These are phyloP conservation scores for Dissophora ornata DNA, from an alignment of 192 early-diverging fungal genomes.

Conservation along the genomic window DNA sequence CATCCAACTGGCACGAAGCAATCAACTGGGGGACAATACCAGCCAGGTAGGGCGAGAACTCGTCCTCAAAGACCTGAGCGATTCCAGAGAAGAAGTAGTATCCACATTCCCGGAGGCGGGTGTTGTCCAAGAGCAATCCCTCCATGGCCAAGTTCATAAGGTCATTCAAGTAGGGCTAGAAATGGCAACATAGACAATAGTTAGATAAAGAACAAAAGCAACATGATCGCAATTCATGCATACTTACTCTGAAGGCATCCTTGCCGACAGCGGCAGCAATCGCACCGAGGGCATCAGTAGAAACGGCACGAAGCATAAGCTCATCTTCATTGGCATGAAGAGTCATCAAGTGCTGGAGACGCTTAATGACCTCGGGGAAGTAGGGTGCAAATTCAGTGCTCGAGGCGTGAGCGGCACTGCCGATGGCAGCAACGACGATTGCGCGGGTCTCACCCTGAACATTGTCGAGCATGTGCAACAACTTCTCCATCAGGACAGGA, in stretches of 20 bases:
- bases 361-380: conserved; percentile 76
- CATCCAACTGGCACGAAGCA: conserved; percentile 80
- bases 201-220: neutral
- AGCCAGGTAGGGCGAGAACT: conserved; percentile 82
- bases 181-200: neutral
- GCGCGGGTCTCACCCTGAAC: conserved; percentile 77
- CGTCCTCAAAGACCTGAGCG: conserved; percentile 82
- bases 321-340: conserved; percentile 76
- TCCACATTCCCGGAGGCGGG: conserved; percentile 83
- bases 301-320: conserved; percentile 82
- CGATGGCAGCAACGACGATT: conserved; percentile 85
- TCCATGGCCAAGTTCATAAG: conserved; percentile 83
- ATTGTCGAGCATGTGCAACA: conserved; percentile 79
- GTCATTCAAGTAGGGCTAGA: conserved; percentile 73
- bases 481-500: conserved; percentile 83
- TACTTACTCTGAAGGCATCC: conserved; percentile 71
- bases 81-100: conserved; percentile 90
- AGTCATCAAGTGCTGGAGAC: conserved; percentile 78
- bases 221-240: neutral
- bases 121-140: conserved; percentile 78
- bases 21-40: conserved; percentile 86
- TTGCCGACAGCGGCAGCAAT: conserved; percentile 90
- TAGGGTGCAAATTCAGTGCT: conserved; percentile 78
- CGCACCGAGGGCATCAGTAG: conserved; percentile 85
- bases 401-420: conserved; percentile 90